A percentile compares a stretch with the other conserved stretches of the same genome.
Evolutionary conservation across 164 flowering plant species (phyloP).

Genomic region (Stephania yunnanensis): DNA sequence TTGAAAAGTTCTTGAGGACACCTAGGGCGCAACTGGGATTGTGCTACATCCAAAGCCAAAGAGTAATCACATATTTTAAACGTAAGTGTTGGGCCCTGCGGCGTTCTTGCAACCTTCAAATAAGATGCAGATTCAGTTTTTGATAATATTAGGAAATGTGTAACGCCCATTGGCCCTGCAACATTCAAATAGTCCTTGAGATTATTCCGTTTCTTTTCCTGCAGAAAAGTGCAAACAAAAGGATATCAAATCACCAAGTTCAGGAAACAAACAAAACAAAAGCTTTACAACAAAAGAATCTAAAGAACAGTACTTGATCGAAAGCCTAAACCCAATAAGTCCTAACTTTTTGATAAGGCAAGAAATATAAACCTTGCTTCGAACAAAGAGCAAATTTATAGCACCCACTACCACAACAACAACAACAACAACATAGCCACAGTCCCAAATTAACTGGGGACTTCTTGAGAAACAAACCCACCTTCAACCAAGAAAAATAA

Average conservation of each 20-base stretch:
- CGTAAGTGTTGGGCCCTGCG: constrained; percentile 92
- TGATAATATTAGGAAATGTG: constrained; percentile 86
- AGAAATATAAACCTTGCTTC: not conserved
- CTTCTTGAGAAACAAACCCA: no score
- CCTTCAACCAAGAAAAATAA: not conserved
- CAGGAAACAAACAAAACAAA: not conserved
- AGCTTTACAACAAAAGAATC: not conserved
- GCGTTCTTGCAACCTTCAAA: constrained; percentile 82
- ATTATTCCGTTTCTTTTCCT: constrained; percentile 86
- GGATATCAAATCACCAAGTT: constrained; percentile 2
- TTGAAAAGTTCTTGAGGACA: constrained; percentile 84
- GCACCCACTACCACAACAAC: no score
- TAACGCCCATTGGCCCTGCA: constrained; percentile 96
- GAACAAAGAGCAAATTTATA: not conserved
- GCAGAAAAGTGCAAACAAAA: constrained; percentile 20
- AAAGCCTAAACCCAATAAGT: not conserved
- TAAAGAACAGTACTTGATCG: not conserved
- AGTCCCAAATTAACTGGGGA: no score
- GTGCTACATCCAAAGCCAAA: constrained; percentile 73
- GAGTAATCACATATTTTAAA: constrained; percentile 82
- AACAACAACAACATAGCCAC: no score
- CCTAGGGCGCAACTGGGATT: constrained; percentile 80
- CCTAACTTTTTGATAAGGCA: not conserved
- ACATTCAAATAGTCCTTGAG: constrained; percentile 86
- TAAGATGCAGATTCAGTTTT: constrained; percentile 67